Conservation (phyloP, 2,329 filamentous ascomycete species). For the Akanthomyces dipterigenus region DNA sequence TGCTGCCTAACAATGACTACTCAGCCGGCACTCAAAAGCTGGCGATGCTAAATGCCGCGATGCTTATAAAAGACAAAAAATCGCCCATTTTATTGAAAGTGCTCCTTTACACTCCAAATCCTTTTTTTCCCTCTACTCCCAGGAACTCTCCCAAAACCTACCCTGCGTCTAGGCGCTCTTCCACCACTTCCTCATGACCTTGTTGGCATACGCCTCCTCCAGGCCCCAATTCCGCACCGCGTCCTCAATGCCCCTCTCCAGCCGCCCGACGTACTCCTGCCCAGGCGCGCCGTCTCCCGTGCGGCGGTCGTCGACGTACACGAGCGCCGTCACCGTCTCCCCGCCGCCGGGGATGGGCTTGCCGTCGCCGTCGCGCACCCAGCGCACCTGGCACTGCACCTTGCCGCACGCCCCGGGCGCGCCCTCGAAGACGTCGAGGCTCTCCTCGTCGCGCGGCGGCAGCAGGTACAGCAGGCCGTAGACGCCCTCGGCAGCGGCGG, state of each 20-base stretch:
- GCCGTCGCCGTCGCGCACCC: constrained; percentile 19
- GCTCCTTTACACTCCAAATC: not conserved
- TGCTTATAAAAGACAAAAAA: not conserved
- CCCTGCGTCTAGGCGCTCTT: not conserved
- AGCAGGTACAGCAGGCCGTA: constrained; percentile 54
- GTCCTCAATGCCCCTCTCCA: constrained; percentile 58
- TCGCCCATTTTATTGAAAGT: not conserved
- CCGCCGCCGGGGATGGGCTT: constrained; percentile 15
- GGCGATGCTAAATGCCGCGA: not conserved
- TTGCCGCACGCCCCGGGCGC: constrained; percentile 55
- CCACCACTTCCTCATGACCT: constrained; percentile 45
- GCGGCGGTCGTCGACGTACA: constrained; percentile 50
- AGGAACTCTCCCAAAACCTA: not conserved
- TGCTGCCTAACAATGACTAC: not conserved
- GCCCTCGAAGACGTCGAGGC: constrained; percentile 53
- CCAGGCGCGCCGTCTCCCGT: constrained; percentile 33
- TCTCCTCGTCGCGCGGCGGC: constrained; percentile 39
- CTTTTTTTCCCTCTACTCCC: not conserved
- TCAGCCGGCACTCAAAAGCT: not conserved
- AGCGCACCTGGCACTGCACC: constrained; percentile 26
- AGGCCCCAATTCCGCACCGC: constrained; percentile 46
- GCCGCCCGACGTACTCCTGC: constrained; percentile 54
- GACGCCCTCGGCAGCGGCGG: constrained; percentile 32
- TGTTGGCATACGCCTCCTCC: constrained; percentile 46
- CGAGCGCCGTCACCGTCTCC: constrained; percentile 37